phyloP scores from a whole-genome alignment of 345 rosid genomes.

The Euphorbia tirucalli region DNA sequence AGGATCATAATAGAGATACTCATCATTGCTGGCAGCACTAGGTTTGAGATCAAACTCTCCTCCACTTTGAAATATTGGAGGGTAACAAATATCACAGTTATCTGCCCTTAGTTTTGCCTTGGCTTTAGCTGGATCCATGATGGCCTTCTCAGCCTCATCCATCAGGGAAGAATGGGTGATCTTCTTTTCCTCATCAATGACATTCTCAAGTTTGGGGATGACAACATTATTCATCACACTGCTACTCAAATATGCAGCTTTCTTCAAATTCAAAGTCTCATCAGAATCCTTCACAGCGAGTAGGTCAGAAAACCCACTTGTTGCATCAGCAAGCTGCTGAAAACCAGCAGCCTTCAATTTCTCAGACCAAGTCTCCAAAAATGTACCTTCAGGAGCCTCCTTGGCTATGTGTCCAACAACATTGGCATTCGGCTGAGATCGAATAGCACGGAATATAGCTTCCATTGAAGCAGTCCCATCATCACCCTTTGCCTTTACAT shows the following conservation, averaged over 20 bases:
- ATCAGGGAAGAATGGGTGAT: constrained; percentile 73
- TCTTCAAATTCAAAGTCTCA: constrained; percentile 69
- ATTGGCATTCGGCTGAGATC: constrained; percentile 36
- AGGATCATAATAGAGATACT: constrained; percentile 71
- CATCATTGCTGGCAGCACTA: constrained; percentile 86
- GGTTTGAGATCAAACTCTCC: constrained; percentile 89
- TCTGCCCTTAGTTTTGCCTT: constrained; percentile 74
- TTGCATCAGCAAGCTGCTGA: constrained; percentile 51
- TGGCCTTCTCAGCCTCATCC: constrained; percentile 83
- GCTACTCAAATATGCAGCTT: constrained; percentile 69
- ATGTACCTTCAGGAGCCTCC: constrained; percentile 76
- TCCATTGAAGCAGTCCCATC: constrained; percentile 65
- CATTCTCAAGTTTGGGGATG: constrained; percentile 76
- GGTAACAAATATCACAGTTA: constrained; percentile 89
- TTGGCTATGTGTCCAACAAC: constrained; percentile 70
- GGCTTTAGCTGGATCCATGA: constrained; percentile 70
- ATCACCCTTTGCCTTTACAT: constrained; percentile 62
- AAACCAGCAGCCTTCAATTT: constrained; percentile 51
- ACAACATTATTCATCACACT: constrained; percentile 74
- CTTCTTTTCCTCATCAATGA: constrained; percentile 83
- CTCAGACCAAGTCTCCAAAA: constrained; percentile 75
- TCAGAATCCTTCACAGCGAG: constrained; percentile 66
- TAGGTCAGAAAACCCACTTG: constrained; percentile 69
- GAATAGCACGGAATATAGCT: constrained; percentile 55
- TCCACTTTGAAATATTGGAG: constrained; percentile 92